Base-by-base conservation (phyloP, 2,329 filamentous ascomycete species). In the Phaeosphaeria sp. region DNA sequence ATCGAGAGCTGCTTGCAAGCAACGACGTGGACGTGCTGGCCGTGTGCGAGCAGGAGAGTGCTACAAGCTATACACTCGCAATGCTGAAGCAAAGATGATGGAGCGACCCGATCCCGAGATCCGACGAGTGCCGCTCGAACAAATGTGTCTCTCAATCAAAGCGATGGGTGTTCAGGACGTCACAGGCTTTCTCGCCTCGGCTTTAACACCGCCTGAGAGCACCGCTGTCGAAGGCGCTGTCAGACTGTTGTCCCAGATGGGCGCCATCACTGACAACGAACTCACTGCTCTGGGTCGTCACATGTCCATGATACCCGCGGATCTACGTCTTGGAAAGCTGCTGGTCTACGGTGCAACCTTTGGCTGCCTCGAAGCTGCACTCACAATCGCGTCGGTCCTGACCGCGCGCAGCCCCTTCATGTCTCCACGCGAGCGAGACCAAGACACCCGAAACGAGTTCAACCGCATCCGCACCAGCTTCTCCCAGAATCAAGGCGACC, bases 301-400 rank as follows among this genome's bases (percentile, higher is more conserved):
- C 79, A 83, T 99, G n/a, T 91, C 93, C 18, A 92, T 96, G 87
- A 93, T 99, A 50, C 95, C 95, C 1, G 92, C 94, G 0, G 95
- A 99, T 72, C 83, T 99, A 48, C 88, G 94, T 25, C 96, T 93
- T 74, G 92, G 91, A 46, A 99, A 99, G 78, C 84, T 99, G 33
- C 92, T 99, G 84, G 91, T 99, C 3, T 97, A 96, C 72, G 95
- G 95, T 6, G 90, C 92, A 17, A 93, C 96, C 56, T 98, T 99
- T 71, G 91, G 91, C 33, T 98, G 94, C 71, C 84, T 98, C 6
- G 92, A 97, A 69, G 88, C 94, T 51, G 93, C 90, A 65, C 84
- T 98, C 54, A 93, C 91, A 2, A 93, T 98, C 61, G 92, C 95
- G 1, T 90, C 93, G 8, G 95, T 98, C 42, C 83, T 99, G n/a